Conservation (phyloP, 805 yeast species). For the Priceomyces haplophilus region DNA sequence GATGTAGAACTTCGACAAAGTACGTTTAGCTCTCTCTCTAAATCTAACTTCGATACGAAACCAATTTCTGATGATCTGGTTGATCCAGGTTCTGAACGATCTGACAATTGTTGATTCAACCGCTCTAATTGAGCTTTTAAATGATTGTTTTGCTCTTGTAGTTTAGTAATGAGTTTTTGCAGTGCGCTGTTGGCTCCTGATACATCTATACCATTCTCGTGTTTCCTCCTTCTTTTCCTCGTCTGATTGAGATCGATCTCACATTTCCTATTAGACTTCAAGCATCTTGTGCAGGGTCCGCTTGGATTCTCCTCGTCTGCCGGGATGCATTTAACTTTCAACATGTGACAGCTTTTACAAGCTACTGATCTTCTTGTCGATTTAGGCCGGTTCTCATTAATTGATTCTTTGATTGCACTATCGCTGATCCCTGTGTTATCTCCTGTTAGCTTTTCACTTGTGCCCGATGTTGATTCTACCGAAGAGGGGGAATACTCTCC, state of each 20-base stretch:
- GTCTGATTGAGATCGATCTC: constrained; percentile 62
- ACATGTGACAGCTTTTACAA: constrained; percentile 72
- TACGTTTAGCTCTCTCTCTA: constrained; percentile 39
- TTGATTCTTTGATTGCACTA: background rate
- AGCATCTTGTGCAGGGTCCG: constrained; percentile 73
- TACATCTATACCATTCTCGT: constrained; percentile 13
- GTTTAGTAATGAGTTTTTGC: constrained; percentile 16
- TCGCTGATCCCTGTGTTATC: background rate
- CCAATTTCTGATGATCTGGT: background rate
- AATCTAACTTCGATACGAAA: constrained; percentile 32
- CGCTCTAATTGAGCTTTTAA: constrained; percentile 16
- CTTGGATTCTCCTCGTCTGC: constrained; percentile 53
- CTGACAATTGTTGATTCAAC: background rate
- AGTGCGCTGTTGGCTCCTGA: background rate
- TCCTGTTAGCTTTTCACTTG: background rate
- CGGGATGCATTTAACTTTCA: constrained; percentile 84
- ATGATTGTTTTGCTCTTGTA: constrained; percentile 18
- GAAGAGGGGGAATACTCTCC: constrained; percentile 3
- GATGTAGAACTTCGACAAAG: constrained; percentile 31
- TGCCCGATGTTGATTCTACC: background rate
- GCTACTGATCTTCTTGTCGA: constrained; percentile 30
- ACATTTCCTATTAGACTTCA: constrained; percentile 60
- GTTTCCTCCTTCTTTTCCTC: constrained; percentile 45
- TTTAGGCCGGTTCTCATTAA: constrained; percentile 1
- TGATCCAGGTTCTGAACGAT: background rate